Evolutionary conservation across 176 grass and related monocot genomes (phyloP).

Genomic region (Musa itinerans): DNA sequence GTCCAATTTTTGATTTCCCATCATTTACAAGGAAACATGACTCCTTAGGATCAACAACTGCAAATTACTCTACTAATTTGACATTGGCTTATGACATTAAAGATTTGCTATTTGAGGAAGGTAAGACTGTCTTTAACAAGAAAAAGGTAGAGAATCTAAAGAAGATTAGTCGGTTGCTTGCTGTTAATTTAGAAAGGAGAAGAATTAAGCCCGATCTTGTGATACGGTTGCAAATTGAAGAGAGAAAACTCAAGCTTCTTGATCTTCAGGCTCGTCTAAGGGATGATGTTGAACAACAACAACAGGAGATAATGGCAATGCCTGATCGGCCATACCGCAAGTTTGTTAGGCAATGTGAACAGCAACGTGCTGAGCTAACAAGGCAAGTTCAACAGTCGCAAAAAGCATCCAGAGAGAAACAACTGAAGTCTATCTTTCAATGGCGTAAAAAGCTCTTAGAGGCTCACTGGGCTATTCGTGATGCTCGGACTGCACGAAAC

Average conservation of each 20-base stretch:
- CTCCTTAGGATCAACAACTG: slow-evolving; percentile 33
- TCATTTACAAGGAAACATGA: slow-evolving; percentile 86
- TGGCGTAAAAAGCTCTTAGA: slow-evolving; percentile 97
- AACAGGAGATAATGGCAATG: slow-evolving; percentile 95
- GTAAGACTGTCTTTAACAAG: slow-evolving; percentile 59
- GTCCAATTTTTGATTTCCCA: slow-evolving; percentile 82
- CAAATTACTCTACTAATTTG: slow-evolving; percentile 64
- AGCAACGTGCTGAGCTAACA: slow-evolving; percentile 55
- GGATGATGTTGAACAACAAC: slow-evolving; percentile 81
- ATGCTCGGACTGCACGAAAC: slow-evolving; percentile 77
- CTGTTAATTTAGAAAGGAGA: slow-evolving; percentile 80
- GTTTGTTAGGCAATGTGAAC: slow-evolving; percentile 85
- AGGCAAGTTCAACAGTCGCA: slow-evolving; percentile 79
- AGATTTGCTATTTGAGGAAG: slow-evolving; percentile 77
- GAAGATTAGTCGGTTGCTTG: slow-evolving; percentile 74
- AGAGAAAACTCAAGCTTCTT: slow-evolving; percentile 81
- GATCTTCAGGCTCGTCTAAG: slow-evolving; percentile 64
- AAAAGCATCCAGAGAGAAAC: slow-evolving; percentile 62
- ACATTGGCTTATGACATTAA: slow-evolving; percentile 73
- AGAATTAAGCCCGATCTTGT: slow-evolving; percentile 86
- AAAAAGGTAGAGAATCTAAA: slow-evolving; percentile 75
- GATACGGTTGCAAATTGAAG: slow-evolving; percentile 83
- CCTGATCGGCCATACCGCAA: slow-evolving; percentile 77
- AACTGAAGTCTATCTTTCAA: slow-evolving; percentile 76
- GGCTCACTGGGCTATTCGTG: slow-evolving; percentile 74